phyloP scores from a whole-genome alignment of 83 land plant species.

The Picea abies region DNA sequence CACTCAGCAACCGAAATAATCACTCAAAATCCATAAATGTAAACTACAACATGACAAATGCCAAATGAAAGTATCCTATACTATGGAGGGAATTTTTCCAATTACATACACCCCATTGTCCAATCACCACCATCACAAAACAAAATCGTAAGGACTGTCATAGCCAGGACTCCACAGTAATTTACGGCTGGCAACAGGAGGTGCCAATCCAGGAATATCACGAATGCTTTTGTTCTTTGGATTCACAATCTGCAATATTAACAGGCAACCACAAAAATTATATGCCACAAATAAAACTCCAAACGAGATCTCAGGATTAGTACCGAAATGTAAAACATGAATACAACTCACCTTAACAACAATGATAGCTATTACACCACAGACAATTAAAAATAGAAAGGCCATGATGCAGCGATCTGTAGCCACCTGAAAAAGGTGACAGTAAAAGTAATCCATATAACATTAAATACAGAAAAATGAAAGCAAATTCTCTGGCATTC shows the following conservation, averaged over 20 bases:
- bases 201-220: slow-evolving; percentile 34
- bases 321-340: not conserved
- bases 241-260: slow-evolving; percentile 26
- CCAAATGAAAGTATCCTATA: too few relatives aligned
- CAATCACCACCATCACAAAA: too few relatives aligned
- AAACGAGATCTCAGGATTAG: too few relatives aligned
- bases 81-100: too few relatives aligned
- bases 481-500: not conserved
- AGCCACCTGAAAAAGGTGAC: slow-evolving; percentile 57
- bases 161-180: slow-evolving; percentile 15
- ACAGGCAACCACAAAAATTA: too few relatives aligned
- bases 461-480: not conserved
- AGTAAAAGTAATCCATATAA: not conserved
- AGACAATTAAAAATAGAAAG: slow-evolving; percentile 77
- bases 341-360: slow-evolving; percentile 67
- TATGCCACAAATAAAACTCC: too few relatives aligned
- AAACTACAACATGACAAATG: too few relatives aligned
- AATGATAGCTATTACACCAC: slow-evolving; percentile 83
- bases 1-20: too few relatives aligned
- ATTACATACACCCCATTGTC: too few relatives aligned
- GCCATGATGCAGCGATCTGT: slow-evolving; percentile 93
- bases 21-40: too few relatives aligned
- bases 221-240: slow-evolving; percentile 31
- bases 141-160: too few relatives aligned
- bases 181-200: slow-evolving; percentile 22